phyloP scores from a whole-genome alignment of 176 grass and related monocot genomes.

The Bonia amplexicaulis region DNA sequence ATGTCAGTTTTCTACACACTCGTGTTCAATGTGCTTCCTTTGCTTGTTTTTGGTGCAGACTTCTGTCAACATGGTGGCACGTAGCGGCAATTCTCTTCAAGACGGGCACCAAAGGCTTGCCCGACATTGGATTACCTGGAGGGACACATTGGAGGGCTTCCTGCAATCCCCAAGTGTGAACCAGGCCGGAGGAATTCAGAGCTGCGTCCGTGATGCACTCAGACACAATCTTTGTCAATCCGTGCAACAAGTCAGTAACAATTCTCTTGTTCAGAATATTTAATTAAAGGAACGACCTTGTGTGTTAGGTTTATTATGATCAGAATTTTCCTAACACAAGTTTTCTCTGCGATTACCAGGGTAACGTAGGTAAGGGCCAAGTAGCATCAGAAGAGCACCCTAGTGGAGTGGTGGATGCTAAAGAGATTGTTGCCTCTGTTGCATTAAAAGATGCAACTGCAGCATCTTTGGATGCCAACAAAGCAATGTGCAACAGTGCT shows the following conservation, averaged over 20 bases:
- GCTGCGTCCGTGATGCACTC: constrained; percentile 67
- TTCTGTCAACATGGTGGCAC: neutral
- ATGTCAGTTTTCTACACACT: neutral
- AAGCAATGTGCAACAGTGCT: constrained; percentile 57
- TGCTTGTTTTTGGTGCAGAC: neutral
- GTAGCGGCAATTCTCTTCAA: neutral
- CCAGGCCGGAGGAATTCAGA: constrained; percentile 66
- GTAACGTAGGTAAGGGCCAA: constrained; percentile 20
- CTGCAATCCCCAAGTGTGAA: constrained; percentile 31
- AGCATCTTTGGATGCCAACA: constrained; percentile 47
- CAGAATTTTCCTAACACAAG: neutral
- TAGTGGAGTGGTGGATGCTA: neutral
- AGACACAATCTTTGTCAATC: constrained; percentile 29
- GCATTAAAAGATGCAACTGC: constrained; percentile 22
- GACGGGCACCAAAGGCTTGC: neutral
- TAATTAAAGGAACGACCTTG: neutral
- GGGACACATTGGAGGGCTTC: constrained; percentile 50
- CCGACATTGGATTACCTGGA: constrained; percentile 68
- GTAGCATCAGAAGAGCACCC: constrained; percentile 17
- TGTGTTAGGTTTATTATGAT: neutral
- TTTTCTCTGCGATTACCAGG: constrained; percentile 34
- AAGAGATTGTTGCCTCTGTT: neutral
- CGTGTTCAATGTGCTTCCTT: neutral
- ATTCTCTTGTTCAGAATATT: neutral
- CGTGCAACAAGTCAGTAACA: neutral